Percentiles rank a stretch among this genome's conserved stretches.
These are phyloP conservation scores for Helichrysum umbraculigerum DNA, from an alignment of 129 eudicot genomes.

Conservation along the genomic window DNA sequence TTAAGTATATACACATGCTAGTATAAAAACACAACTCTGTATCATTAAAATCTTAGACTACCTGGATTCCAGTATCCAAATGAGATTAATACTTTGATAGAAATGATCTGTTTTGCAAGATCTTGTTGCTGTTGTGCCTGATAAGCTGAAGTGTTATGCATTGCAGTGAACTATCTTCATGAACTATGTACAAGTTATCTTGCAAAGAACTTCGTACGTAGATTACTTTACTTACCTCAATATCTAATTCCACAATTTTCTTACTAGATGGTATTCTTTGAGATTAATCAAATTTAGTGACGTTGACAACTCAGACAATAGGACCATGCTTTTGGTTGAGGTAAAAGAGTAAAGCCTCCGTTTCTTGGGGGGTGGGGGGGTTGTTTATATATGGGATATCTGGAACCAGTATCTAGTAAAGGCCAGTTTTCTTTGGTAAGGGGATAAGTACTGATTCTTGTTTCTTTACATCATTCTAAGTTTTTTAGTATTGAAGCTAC, in stretches of 20 bases:
- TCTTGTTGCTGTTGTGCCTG: slow-evolving; percentile 36
- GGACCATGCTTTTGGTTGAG: background rate
- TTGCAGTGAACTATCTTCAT: slow-evolving; percentile 70
- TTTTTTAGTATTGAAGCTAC: background rate
- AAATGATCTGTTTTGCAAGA: slow-evolving; percentile 17
- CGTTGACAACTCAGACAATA: background rate
- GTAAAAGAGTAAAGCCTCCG: background rate
- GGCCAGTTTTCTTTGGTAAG: slow-evolving; percentile 1
- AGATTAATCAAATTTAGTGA: slow-evolving; percentile 16
- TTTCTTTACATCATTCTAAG: background rate
- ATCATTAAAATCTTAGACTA: background rate
- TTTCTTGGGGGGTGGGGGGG: background rate
- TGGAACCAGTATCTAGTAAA: slow-evolving; percentile 6
- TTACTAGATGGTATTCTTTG: slow-evolving; percentile 10
- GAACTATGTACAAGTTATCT: slow-evolving; percentile 67
- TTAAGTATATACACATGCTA: background rate
- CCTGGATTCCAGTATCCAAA: background rate
- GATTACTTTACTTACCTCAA: slow-evolving; percentile 13
- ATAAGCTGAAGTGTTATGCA: slow-evolving; percentile 45
- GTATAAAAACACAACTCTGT: background rate
- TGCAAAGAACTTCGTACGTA: slow-evolving; percentile 90
- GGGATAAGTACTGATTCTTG: background rate
- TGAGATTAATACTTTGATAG: background rate
- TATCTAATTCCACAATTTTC: background rate
- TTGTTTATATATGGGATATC: slow-evolving; percentile 1